phyloP scores from a whole-genome alignment of 495 filamentous ascomycete genomes.

The Tuber aestivum region DNA sequence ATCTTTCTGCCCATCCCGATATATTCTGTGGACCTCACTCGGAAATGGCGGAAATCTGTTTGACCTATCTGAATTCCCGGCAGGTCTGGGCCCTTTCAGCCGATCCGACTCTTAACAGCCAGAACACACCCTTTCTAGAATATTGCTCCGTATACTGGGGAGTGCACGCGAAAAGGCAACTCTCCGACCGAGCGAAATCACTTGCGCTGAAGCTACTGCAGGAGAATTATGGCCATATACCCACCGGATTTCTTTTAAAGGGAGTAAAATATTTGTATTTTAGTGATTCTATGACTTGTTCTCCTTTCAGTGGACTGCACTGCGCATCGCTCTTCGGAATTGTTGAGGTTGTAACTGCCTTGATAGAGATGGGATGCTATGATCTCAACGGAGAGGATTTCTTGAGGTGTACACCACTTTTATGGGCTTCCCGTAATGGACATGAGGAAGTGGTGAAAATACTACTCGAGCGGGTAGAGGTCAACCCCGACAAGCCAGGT shows the following conservation, averaged over 20 bases:
- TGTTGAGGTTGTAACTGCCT: not conserved
- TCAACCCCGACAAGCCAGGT: not conserved
- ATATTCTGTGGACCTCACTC: not conserved
- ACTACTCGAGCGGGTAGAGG: not conserved
- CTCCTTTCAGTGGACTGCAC: not conserved
- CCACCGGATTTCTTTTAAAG: not conserved
- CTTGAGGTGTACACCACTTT: not conserved
- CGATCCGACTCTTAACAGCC: too few relatives aligned
- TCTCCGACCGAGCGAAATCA: not conserved
- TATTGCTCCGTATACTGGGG: not conserved
- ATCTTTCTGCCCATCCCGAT: not conserved
- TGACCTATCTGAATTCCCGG: not conserved
- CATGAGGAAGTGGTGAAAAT: not conserved
- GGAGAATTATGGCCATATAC: not conserved
- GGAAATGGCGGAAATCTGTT: not conserved
- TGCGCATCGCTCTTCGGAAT: not conserved
- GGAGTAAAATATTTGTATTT: not conserved
- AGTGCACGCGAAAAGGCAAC: not conserved
- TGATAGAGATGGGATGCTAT: not conserved
- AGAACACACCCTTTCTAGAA: not conserved
- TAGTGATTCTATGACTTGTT: rapidly evolving
- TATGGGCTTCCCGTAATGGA: not conserved
- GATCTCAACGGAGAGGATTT: not conserved
- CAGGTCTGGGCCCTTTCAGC: not conserved
- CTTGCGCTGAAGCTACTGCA: not conserved